Base-by-base conservation (phyloP, 208 protist genomes). In the Leishmania gerbilli region DNA sequence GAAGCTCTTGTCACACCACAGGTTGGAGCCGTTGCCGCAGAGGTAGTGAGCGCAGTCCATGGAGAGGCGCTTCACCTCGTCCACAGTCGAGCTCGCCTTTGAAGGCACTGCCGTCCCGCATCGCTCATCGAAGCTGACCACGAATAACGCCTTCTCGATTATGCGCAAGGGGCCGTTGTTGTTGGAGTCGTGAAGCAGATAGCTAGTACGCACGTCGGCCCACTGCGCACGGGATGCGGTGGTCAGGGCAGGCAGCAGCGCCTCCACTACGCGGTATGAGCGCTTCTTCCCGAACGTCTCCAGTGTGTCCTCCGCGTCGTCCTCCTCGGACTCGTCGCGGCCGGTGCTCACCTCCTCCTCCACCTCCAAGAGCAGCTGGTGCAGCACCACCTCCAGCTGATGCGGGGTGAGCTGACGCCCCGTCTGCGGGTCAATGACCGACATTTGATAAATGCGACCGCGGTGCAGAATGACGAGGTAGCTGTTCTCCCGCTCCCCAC, bases 1-100 rank as follows among this genome's bases (percentile, higher is more conserved):
- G 83, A 97, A 95, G 80, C 89, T 93, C 84, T 97, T 97, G 79
- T 97, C 93, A 67, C 85, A 89, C 93, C 93, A 97, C 56, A 92
- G 81, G 79, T 90, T 94, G 64, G 85, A 80, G 27, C 92, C 92
- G 79, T 92, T 91, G 58, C 93, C 91, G 79, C 89, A 91, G 42
- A 95, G 86, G 80, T 91, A 94, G 71, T 84, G 77, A 51, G 79
- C 45, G 81, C 89, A 90, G 78, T 90, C 82, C 31, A 53, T 81
- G 42, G 74, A 76, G 49, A 87, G 79, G 37, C 83, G 81, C 65
- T 79, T 76, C n/a, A 80, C 81, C 31, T 82, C 79, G 15, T 56
- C 69, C 13, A 71, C 4, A 42, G 85, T 42, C 8, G 76, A 76
- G 42, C 37, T 72, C n/a, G 74, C 68, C 8, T 49, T 60, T 62